Conservation (phyloP, 2,329 filamentous ascomycete genomes). For the Alternaria metachromatica region DNA sequence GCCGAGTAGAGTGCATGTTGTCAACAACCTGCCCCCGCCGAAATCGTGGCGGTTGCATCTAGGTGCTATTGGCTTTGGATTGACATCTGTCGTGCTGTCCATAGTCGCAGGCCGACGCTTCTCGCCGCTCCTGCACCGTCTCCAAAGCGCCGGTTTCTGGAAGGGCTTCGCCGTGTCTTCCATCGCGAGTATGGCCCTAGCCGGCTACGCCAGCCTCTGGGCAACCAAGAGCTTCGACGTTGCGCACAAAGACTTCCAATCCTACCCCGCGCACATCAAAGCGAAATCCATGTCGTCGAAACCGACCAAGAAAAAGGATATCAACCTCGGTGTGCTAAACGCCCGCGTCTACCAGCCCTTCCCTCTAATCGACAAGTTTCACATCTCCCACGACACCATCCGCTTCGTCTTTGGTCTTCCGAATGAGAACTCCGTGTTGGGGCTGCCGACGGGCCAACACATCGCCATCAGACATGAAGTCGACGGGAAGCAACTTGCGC, state of each 20-base stretch:
- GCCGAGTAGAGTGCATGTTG: conserved; percentile 11
- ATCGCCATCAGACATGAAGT: conserved; percentile 61
- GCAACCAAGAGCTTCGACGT: conserved; percentile 17
- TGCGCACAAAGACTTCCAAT: conserved; percentile 19
- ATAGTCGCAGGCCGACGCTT: conserved; percentile 12
- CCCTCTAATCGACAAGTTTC: conserved; percentile 44
- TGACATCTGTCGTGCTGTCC: conserved; percentile 5
- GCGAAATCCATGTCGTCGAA: conserved; percentile 13
- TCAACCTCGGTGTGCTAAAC: conserved; percentile 56
- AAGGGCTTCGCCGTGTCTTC: conserved; percentile 21
- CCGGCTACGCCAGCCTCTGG: conserved; percentile 15
- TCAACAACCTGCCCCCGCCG: conserved; percentile 20
- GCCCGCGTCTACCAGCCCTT: conserved; percentile 57
- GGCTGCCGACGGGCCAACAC: conserved; percentile 47
- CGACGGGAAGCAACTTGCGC: conserved; percentile 61
- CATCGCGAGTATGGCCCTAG: conserved; percentile 11
- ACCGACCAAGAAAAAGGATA: conserved; percentile 16
- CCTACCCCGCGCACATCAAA: conserved; percentile 20
- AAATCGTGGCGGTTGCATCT: conserved; percentile 12
- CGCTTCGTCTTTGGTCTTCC: conserved; percentile 39
- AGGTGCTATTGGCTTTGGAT: conserved; percentile 7
- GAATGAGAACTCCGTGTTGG: conserved; percentile 30
- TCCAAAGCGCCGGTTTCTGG: conserved; percentile 16
- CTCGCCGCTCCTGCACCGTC: conserved; percentile 12
- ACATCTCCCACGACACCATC: conserved; percentile 26